These are phyloP conservation scores for Trichoderma sp. DNA, from an alignment of 2,329 filamentous ascomycete species.

Conservation along the genomic window DNA sequence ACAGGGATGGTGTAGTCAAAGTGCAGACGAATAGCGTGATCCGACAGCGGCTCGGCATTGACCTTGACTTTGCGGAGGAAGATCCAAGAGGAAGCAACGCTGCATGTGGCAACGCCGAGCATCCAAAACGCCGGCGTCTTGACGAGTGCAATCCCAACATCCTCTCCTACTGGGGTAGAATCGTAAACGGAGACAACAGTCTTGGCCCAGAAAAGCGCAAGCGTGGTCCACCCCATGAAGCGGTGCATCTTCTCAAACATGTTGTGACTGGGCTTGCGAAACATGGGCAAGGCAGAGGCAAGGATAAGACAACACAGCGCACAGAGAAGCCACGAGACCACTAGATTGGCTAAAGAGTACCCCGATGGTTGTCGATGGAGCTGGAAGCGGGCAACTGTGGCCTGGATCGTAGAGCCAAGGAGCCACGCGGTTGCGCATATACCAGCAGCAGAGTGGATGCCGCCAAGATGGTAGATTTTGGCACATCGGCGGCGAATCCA, in stretches of 20 bases:
- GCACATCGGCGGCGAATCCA: conserved; percentile 47
- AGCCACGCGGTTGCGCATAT: conserved; percentile 51
- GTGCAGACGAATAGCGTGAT: conserved; percentile 69
- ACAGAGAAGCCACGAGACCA: conserved; percentile 58
- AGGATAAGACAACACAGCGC: conserved; percentile 59
- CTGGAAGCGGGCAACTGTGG: conserved; percentile 35
- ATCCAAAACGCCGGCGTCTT: conserved; percentile 61
- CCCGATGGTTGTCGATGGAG: conserved; percentile 26
- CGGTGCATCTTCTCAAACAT: conserved; percentile 69
- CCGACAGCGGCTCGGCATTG: conserved; percentile 63
- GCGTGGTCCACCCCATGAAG: conserved; percentile 68
- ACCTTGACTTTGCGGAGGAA: conserved; percentile 67
- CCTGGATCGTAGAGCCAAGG: conserved; percentile 42
- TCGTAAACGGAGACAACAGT: conserved; percentile 54
- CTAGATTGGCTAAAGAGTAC: conserved; percentile 41
- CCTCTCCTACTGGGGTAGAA: conserved; percentile 34
- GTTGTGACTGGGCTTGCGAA: conserved; percentile 65
- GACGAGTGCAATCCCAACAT: conserved; percentile 39
- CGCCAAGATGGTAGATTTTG: conserved; percentile 53
- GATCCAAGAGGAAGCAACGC: conserved; percentile 71
- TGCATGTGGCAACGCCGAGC: conserved; percentile 59
- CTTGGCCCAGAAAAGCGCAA: conserved; percentile 65
- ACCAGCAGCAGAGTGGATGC: conserved; percentile 50
- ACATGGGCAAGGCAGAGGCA: conserved; percentile 59
- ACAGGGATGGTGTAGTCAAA: conserved; percentile 63